Evolutionary conservation across 2,329 filamentous ascomycete genomes (phyloP).

Genomic region (Madurella fahalii): DNA sequence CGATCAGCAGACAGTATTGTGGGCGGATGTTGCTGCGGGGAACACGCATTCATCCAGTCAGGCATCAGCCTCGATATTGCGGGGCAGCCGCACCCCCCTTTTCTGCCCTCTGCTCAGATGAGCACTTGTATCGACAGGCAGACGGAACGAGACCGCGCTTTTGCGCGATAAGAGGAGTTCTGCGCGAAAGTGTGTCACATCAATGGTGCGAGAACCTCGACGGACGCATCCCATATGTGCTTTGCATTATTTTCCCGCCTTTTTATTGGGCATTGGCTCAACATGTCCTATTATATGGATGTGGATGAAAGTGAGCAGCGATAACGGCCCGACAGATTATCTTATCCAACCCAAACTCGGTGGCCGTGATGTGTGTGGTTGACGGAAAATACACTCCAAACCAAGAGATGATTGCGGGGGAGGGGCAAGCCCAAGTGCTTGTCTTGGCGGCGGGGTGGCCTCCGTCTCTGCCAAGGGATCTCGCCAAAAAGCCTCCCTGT

Average conservation of each 20-base stretch:
- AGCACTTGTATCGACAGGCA: conserved; percentile 3
- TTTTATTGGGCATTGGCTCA: conserved; percentile 12
- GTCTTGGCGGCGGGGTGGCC: neutral
- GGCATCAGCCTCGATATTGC: conserved; percentile 2
- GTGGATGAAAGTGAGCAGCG: neutral
- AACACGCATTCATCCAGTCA: neutral
- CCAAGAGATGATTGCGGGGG: conserved; percentile 5
- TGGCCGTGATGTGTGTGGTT: neutral
- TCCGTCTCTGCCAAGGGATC: neutral
- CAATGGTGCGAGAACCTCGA: neutral
- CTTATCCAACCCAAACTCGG: neutral
- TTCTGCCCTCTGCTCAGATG: conserved; percentile 7
- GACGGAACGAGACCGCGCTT: neutral
- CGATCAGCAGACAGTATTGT: neutral
- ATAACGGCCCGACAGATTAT: neutral
- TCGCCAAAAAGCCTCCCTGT: neutral
- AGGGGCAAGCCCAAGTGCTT: neutral
- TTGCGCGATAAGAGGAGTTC: neutral
- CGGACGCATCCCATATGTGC: neutral
- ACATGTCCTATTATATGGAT: neutral
- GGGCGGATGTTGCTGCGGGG: neutral
- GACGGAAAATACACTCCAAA: too few species aligned
- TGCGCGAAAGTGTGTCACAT: too few species aligned
- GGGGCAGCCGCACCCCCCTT: conserved; percentile 12
- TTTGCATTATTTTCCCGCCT: too few species aligned